Evolutionary conservation across 148 eudicot genomes (phyloP).

Genomic region (Diospyros lotus): DNA sequence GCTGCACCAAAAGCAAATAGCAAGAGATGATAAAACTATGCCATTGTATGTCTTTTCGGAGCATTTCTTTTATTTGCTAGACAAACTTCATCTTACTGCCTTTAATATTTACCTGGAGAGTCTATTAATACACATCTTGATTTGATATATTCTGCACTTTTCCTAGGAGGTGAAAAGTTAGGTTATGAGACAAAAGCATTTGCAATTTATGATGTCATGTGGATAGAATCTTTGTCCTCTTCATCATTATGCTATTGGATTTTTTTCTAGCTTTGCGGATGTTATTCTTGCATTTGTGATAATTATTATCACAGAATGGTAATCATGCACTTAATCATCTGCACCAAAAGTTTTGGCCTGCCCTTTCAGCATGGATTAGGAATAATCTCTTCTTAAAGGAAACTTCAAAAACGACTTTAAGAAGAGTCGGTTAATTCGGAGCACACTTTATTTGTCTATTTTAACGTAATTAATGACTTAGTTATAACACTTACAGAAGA

Average conservation of each 20-base stretch:
- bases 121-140: neutral
- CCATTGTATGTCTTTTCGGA: no score
- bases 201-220: slow-evolving; percentile 85
- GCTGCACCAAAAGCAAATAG: no score
- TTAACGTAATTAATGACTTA: no score
- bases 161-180: slow-evolving; percentile 66
- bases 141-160: slow-evolving; percentile 7
- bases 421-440: neutral
- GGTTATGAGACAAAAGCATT: slow-evolving; percentile 95
- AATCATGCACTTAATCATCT: neutral
- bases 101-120: neutral
- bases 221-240: slow-evolving; percentile 37
- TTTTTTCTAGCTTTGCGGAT: slow-evolving; percentile 7
- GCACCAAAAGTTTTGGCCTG: neutral
- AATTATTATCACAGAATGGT: neutral
- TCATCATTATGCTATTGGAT: neutral
- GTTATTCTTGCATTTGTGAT: slow-evolving; percentile 1
- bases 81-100: neutral
- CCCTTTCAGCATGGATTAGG: neutral
- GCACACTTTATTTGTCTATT: neutral
- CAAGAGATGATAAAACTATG: no score
- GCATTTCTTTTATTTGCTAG: neutral
- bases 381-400: neutral
- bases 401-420: neutral
- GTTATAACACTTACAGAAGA: neutral